These are phyloP conservation scores for Apiotrichum brassicae DNA, from an alignment of 1,284 basidiomycete species.

Conservation along the genomic window DNA sequence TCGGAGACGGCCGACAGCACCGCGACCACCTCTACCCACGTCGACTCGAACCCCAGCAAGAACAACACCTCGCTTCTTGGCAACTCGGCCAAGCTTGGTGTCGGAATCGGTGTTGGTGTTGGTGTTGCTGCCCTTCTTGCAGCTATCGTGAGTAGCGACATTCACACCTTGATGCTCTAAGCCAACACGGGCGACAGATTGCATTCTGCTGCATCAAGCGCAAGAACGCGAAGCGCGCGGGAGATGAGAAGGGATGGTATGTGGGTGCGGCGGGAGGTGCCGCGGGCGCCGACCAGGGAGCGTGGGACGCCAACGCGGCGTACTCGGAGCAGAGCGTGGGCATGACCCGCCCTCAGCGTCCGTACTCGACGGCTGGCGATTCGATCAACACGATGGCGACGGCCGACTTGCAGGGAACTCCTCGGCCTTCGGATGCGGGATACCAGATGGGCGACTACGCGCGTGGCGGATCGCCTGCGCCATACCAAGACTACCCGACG, in stretches of 20 bases:
- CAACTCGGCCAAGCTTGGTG: slow-evolving; percentile 33
- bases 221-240: slow-evolving; percentile 23
- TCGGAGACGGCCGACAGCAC: slow-evolving; percentile 16
- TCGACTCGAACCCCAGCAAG: slow-evolving; percentile 6
- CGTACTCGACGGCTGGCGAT: slow-evolving; percentile 20
- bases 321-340: slow-evolving; percentile 29
- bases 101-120: slow-evolving; percentile 37
- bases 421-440: slow-evolving; percentile 11
- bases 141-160: slow-evolving; percentile 19
- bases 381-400: slow-evolving; percentile 41
- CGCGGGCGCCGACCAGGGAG: slow-evolving; percentile 10
- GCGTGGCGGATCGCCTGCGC: slow-evolving; percentile 6
- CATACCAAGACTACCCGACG: not conserved
- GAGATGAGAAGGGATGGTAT: slow-evolving; percentile 29
- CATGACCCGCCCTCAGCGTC: slow-evolving; percentile 21
- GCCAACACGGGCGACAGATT: not conserved
- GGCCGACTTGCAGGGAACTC: slow-evolving; percentile 24
- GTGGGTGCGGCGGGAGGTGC: slow-evolving; percentile 2
- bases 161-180: not conserved
- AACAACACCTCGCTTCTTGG: slow-evolving; percentile 8
- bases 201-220: slow-evolving; percentile 24
- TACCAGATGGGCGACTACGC: slow-evolving; percentile 17
- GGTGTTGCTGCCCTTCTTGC: slow-evolving; percentile 31
- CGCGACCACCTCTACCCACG: not conserved
- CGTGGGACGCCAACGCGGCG: slow-evolving; percentile 24